phyloP scores from a whole-genome alignment of 495 filamentous ascomycete species.

The Trichoderma virens region DNA sequence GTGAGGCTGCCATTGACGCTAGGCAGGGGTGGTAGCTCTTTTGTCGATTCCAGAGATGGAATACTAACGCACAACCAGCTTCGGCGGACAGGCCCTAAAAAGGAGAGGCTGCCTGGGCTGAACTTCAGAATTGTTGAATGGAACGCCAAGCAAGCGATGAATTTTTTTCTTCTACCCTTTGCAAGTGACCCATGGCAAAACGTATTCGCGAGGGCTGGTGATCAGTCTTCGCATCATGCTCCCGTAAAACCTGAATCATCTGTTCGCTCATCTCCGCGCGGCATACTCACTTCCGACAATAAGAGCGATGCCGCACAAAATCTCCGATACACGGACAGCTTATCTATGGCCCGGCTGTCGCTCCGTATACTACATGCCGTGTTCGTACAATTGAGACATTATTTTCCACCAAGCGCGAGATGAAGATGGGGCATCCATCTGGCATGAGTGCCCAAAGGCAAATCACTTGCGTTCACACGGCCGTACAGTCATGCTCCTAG shows the following conservation, averaged over 20 bases:
- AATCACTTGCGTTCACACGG: not conserved
- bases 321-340: conserved; percentile 2
- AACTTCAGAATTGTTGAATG: not conserved
- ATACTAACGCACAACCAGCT: conserved; percentile 2
- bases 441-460: not conserved
- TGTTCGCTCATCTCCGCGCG: not conserved
- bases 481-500: not conserved
- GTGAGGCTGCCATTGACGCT: conserved; percentile 1
- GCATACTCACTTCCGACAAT: not conserved
- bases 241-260: not conserved
- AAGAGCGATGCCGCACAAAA: not conserved
- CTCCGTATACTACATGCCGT: not conserved
- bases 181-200: not conserved
- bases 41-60: conserved; percentile 5
- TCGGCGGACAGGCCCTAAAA: conserved; percentile 2
- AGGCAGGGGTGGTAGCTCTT: not conserved
- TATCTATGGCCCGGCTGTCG: not conserved
- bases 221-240: not conserved
- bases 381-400: not conserved
- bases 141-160: not conserved
- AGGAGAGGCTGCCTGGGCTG: not conserved
- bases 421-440: not conserved
- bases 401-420: not conserved
- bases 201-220: not conserved
- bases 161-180: not conserved